Base-by-base conservation (phyloP, 1,139 yeast genomes). In the Debaryomyces psychrophilus region DNA sequence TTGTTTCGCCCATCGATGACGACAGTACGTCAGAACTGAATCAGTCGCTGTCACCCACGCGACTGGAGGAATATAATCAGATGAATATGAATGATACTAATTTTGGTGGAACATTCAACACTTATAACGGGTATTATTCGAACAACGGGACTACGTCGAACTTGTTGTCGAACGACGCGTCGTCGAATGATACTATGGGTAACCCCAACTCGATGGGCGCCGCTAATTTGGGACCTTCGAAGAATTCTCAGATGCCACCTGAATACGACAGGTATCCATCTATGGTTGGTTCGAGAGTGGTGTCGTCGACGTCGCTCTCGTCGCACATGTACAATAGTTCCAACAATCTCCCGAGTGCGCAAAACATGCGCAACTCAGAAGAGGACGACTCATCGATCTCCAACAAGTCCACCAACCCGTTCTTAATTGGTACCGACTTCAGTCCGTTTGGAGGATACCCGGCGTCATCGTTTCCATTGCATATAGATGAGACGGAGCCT, bases 391-490 rank as follows among this genome's bases (percentile, higher is more conserved):
- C 53, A 8, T 52, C 60, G 2, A 44, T 52, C 15, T 54, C 60
- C 1, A 50, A 52, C 33, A 58, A 56, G 36, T 47, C 57, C 2
- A 43, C 59, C 3, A 60, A 57, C 44, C 64, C 64, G 12, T 60
- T 59, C 38, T 41, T 57, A 27, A 46, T 38, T 25, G 52, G 56
- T 27, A 53, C 67, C 3, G 76, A 71, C 48, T 74, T 83, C 55
- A 83, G 90, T 44, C 97, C 97, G 2, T 90, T 90, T 71, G 97
- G 97, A 45, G 97, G 97, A 8, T 90, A 88, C 64, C 97, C 97
- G 1, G 93, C 96, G 4, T 76, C 88, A 5, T 81, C 90, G 1
- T 90, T 90, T 69, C 97, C 97, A 0, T 70, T 90, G 45, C 84
- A 81, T 56, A 82, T 90, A 52, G 96, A 90, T 49, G 97, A 90